These are phyloP conservation scores for Linum trigynum DNA, from an alignment of 345 rosid species.

Conservation along the genomic window DNA sequence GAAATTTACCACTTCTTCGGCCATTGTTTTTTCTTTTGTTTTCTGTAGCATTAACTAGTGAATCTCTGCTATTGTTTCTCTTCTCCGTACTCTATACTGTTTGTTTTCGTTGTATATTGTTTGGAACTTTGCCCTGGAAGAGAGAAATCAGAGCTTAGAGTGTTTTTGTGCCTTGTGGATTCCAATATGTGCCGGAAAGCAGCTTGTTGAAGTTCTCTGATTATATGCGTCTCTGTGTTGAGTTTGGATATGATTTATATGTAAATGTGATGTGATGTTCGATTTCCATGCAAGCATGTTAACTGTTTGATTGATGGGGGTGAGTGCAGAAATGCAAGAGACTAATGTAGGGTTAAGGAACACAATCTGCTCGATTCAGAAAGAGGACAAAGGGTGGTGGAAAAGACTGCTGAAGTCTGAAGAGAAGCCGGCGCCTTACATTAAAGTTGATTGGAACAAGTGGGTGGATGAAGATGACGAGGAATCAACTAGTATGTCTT, in stretches of 20 bases:
- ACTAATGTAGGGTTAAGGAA: constrained; percentile 82
- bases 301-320: not conserved
- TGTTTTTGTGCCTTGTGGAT: too few species aligned
- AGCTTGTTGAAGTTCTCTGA: too few species aligned
- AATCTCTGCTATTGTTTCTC: not conserved
- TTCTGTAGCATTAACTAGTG: not conserved
- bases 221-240: not conserved
- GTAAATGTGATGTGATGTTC: not conserved
- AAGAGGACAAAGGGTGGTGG: constrained; percentile 95
- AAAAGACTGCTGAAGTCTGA: constrained; percentile 67
- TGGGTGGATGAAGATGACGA: constrained; percentile 99
- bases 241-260: not conserved
- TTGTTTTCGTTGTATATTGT: not conserved
- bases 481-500: constrained; percentile 48
- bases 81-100: constrained; percentile 1
- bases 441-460: constrained; percentile 96
- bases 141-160: not conserved
- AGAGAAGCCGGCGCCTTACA: constrained; percentile 94
- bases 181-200: too few species aligned
- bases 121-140: not conserved
- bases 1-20: not conserved
- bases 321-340: constrained; percentile 62
- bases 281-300: not conserved
- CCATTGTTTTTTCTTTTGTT: not conserved
- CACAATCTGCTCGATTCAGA: constrained; percentile 65